Evolutionary conservation across 2,329 filamentous ascomycete genomes (phyloP).

Genomic region (Eutypa lata): DNA sequence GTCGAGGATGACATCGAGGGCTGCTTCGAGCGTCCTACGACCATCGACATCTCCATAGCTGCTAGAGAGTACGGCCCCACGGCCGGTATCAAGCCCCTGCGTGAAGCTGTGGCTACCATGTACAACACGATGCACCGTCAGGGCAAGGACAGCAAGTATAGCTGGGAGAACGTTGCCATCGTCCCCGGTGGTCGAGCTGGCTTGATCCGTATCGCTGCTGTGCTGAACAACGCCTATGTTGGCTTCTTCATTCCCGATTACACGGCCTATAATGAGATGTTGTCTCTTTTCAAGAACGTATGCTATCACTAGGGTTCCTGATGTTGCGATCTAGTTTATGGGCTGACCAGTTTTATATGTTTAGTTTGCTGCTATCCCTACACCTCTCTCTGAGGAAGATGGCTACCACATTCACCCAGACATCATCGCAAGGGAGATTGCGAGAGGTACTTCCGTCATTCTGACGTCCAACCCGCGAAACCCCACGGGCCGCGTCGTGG

Average conservation of each 20-base stretch:
- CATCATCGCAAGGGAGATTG: conserved; percentile 89
- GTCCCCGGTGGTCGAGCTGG: conserved; percentile 91
- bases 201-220: conserved; percentile 89
- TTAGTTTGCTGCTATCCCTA: conserved; percentile 81
- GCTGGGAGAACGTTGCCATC: conserved; percentile 96
- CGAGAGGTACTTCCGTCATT: conserved; percentile 81
- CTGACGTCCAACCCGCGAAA: conserved; percentile 94
- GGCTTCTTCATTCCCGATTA: conserved; percentile 95
- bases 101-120: conserved; percentile 83
- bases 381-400: conserved; percentile 79
- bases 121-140: conserved; percentile 92
- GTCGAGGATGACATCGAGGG: conserved; percentile 90
- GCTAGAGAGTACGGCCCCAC: conserved; percentile 91
- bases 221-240: conserved; percentile 87
- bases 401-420: conserved; percentile 91
- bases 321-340: conserved; percentile 6
- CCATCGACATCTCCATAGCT: conserved; percentile 73
- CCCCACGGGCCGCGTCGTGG: conserved; percentile 84
- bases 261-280: conserved; percentile 97
- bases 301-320: conserved; percentile 17
- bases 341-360: neutral
- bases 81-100: conserved; percentile 85
- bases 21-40: conserved; percentile 77
- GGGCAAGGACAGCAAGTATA: conserved; percentile 86
- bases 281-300: conserved; percentile 88